These are phyloP conservation scores for Vitis hybrid DNA, from an alignment of 177 flowering plant species.

Conservation along the genomic window DNA sequence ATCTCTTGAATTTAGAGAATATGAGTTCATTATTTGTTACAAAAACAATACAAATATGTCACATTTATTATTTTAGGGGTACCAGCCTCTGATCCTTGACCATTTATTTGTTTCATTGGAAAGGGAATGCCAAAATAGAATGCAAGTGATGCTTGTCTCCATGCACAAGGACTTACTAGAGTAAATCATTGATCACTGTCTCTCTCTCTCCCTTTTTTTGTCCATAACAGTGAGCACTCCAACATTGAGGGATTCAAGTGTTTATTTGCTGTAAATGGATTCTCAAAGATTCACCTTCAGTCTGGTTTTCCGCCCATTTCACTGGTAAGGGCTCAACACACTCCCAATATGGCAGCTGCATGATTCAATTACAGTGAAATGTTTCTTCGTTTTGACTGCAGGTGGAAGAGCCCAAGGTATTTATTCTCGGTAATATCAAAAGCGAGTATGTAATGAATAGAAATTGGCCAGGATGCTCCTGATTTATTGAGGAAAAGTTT, in stretches of 20 bases:
- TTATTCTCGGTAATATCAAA: constrained; percentile 53
- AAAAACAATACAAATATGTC: not conserved
- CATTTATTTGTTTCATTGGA: too few relatives aligned
- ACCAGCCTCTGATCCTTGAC: too few relatives aligned
- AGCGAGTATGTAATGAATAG: constrained; percentile 25
- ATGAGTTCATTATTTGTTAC: too few relatives aligned
- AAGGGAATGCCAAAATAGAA: too few relatives aligned
- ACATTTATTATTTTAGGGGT: too few relatives aligned
- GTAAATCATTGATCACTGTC: not conserved
- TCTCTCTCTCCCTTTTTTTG: constrained; percentile 1
- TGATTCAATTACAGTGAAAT: not conserved
- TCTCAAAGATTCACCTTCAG: constrained; percentile 52
- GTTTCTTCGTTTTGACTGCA: constrained; percentile 23
- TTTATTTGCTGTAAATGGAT: constrained; percentile 58
- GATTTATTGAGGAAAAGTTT: constrained; percentile 3
- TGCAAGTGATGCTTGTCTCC: too few relatives aligned
- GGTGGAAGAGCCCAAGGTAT: constrained; percentile 74
- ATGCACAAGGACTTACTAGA: not conserved
- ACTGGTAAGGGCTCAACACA: constrained; percentile 45
- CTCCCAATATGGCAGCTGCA: not conserved
- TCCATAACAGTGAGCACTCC: constrained; percentile 61
- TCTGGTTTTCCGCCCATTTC: constrained; percentile 50
- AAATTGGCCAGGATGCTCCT: constrained; percentile 78
- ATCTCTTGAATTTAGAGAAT: too few relatives aligned
- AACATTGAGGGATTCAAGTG: constrained; percentile 71